phyloP scores from a whole-genome alignment of 1,284 basidiomycete genomes.

The Moesziomyces antarcticus region DNA sequence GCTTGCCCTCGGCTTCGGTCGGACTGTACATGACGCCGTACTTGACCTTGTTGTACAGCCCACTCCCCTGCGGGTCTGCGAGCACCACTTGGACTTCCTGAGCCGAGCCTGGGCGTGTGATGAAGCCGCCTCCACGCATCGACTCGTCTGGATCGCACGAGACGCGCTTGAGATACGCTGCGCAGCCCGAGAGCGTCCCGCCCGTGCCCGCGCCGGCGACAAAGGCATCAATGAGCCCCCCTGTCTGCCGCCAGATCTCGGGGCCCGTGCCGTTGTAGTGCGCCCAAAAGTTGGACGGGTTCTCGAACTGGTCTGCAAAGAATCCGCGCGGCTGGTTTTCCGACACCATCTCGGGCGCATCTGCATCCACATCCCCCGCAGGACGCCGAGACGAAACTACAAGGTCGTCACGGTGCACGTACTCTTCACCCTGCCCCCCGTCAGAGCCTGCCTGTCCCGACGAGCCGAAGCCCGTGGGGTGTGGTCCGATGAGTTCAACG shows the following conservation, averaged over 20 bases:
- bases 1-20: slow-evolving; percentile 93
- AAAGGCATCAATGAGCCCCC: slow-evolving; percentile 84
- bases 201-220: slow-evolving; percentile 97
- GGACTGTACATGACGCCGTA: slow-evolving; percentile 90
- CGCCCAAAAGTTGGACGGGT: slow-evolving; percentile 87
- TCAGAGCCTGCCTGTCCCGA: slow-evolving; percentile 27
- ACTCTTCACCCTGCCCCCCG: slow-evolving; percentile 26
- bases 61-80: slow-evolving; percentile 93
- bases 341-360: slow-evolving; percentile 38
- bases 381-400: slow-evolving; percentile 45
- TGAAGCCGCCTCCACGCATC: slow-evolving; percentile 19
- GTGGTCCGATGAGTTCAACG: slow-evolving; percentile 52
- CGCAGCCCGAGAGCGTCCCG: slow-evolving; percentile 89
- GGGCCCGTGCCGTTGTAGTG: slow-evolving; percentile 91
- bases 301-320: slow-evolving; percentile 88
- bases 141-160: slow-evolving; percentile 58
- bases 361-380: slow-evolving; percentile 5
- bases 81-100: slow-evolving; percentile 71
- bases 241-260: slow-evolving; percentile 93
- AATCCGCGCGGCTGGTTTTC: slow-evolving; percentile 64
- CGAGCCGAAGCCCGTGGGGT: slow-evolving; percentile 21
- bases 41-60: slow-evolving; percentile 84
- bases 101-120: slow-evolving; percentile 17
- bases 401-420: slow-evolving; percentile 43
- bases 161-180: slow-evolving; percentile 77